Base-by-base conservation (phyloP, 495 filamentous ascomycete species). In the Parathielavia appendiculata region DNA sequence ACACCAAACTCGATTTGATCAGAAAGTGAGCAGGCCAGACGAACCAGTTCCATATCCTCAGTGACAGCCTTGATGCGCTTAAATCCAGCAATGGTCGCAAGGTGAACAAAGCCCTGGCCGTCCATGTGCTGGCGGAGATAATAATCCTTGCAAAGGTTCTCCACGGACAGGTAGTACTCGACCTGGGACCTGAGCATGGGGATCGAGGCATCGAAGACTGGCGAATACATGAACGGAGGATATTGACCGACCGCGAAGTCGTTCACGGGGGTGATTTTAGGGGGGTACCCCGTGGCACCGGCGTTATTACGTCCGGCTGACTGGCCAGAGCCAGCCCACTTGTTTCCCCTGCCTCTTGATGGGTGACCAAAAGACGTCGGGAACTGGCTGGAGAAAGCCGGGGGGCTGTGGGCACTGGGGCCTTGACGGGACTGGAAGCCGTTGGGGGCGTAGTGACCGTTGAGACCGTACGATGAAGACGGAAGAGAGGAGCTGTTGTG, bases 141-240 rank as follows among this genome's bases (percentile, higher is more conserved):
- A 63, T 86, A 80, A 65, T 98, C 93, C 73, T 95, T 97, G 82
- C 89, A 92, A 55, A 97, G 82, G 69, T 97, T 97, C 62, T 97
- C 91, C 10, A 96, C 80, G 0, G 92, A 97, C 74, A 98, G 93
- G 71, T 97, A 98, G 73, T 97, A 97, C 64, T 95, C 89, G 73
- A 97, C 74, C 71, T 97, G 92, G 66, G 83, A 77, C 50, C 48
- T 66, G 46, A 68, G 56, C 7, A 70, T 56, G 5, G 51, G 40
- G n/a, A 68, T 40, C 32, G 68, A 30, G 2, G 57, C 36, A 35
- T 73, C 69, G 45, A 51, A 62, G 26, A 53, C 23, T 9, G 52
- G 56, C 22, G 50, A 41, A 20, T 58, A 60, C 38, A 61, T 46
- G 35, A 61, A 69, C 20, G 62, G 57, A 7, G 58, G 34, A 35